Percentiles rank a stretch among this genome's conserved stretches.
Conservation (phyloP, 345 rosid species). For the Jatropha curcas region DNA sequence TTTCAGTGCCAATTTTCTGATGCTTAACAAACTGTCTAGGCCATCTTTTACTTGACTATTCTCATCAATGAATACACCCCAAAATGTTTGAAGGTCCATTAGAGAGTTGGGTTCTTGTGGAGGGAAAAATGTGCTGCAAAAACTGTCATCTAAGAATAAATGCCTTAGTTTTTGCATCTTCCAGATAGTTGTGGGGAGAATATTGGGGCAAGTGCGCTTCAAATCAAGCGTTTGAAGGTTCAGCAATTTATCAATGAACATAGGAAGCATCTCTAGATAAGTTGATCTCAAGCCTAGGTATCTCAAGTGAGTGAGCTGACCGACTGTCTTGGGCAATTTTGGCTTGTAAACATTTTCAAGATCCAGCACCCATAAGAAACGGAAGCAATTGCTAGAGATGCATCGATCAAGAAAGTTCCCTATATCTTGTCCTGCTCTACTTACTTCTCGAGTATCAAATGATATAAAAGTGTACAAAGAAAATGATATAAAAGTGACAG, state of each 20-base stretch:
- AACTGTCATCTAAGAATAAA: neutral
- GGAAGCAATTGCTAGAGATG: neutral
- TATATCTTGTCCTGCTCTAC: neutral
- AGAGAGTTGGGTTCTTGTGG: neutral
- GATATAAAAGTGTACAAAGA: neutral
- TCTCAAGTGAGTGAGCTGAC: neutral
- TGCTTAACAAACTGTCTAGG: neutral
- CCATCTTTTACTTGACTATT: neutral
- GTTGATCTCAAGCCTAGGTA: conserved; percentile 21
- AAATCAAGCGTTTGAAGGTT: neutral
- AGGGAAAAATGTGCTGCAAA: neutral
- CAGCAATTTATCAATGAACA: neutral
- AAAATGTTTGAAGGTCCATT: neutral
- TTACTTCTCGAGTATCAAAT: neutral
- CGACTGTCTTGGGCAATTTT: neutral
- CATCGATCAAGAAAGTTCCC: neutral
- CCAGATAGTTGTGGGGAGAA: neutral
- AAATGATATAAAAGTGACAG: neutral
- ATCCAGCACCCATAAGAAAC: neutral
- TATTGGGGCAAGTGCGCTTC: neutral
- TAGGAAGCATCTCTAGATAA: neutral
- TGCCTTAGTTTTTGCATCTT: neutral
- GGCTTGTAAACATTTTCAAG: neutral
- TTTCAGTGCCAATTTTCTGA: neutral
- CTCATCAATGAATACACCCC: conserved; percentile 1